Base-by-base conservation (phyloP, 345 rosid genomes). In the Lagerstroemia speciosa region DNA sequence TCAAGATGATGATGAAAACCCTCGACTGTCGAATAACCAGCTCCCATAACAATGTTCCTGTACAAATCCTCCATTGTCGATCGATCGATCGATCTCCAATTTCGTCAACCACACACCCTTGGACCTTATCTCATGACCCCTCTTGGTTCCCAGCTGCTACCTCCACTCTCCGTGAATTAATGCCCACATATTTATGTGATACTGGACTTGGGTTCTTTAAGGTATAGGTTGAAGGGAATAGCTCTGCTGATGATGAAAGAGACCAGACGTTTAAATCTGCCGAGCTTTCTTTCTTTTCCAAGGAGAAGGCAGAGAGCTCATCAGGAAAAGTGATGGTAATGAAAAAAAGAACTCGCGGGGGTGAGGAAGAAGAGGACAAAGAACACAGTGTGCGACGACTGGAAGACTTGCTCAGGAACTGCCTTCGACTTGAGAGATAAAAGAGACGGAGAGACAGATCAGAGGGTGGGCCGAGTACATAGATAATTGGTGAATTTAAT, bases 261-360 rank as follows among this genome's bases (percentile, higher is more conserved):
- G 83, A 78, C 83, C 64, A 53, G 74, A 74, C 82, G 15, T 16
- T 24, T 27, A 58, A 5, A 58, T 58, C 48, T 43, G 31, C 27
- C 61, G 24, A 38, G 50, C 40, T 36, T 20, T 57, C 76, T 84
- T 76, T 78, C 84, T 84, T 84, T 84, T 52, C 86, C 79, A 75
- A 80, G 80, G 61, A 52, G 62, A 63, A 30, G 61, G 62, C 62
- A 48, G 62, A 36, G 60, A 36, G 22, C 46, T 36, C 27, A 64
- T 64, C 46, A 64, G 22, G 52, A 46, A 34, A 29, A 34, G 36
- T 15, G 41, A 63, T 22, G 38, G 20, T 32, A 26, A 11, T 27
- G 26, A 30, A 32, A 45, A n/a, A 26, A 65, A 24, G n/a, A 41
- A 4, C 31, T 27, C 3, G 64, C 61, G 30, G 30, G 58, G 5